Base-by-base conservation (phyloP, 1,139 yeast species). In the Sugiyamaella pinicola region DNA sequence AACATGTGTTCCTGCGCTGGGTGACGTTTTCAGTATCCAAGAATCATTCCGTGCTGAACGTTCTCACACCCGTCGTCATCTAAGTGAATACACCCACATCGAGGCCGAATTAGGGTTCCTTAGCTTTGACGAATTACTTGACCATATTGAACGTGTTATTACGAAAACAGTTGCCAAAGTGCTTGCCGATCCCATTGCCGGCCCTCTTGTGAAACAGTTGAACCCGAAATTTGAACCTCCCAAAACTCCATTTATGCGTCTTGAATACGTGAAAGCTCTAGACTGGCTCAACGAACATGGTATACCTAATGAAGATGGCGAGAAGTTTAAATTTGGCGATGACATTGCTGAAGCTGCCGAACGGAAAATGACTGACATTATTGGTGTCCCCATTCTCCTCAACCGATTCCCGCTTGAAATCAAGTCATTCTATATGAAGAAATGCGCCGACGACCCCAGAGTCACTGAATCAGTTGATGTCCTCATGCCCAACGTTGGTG, bases 341-440 rank as follows among this genome's bases (percentile, higher is more conserved):
- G 99, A 93, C 71, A 95, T 93, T 59, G 97, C 99, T 57, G 99
- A 93, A 76, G 99, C 99, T 53, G 98, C 97, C 55, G 99, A 93
- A 79, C 87, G 99, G 72, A 88, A 85, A 74, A 93, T 93, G 99
- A 90, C 96, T 38, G 99, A 93, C 71, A 81, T 87, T 56, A 87
- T 95, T 69, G 91, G 91, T 67, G 85, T 80, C 60, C 99, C 99
- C 61, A 91, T 93, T 62, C 79, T 93, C 64, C 83, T 93, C 70
- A 93, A 83, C 57, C 82, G 93, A 66, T 93, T 93, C 93, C 99
- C 99, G 53, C 90, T 89, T 52, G 97, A 86, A 71, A 88, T 93
- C 77, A 93, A 95, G 75, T 89, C 98, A 4, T 93, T 93, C 80
- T 93, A 93, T 83, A 93, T 93, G 99, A 85, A 87, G 76, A 89